Evolutionary conservation across 495 filamentous ascomycete genomes (phyloP).

Genomic region (Aspergillus avenaceus): DNA sequence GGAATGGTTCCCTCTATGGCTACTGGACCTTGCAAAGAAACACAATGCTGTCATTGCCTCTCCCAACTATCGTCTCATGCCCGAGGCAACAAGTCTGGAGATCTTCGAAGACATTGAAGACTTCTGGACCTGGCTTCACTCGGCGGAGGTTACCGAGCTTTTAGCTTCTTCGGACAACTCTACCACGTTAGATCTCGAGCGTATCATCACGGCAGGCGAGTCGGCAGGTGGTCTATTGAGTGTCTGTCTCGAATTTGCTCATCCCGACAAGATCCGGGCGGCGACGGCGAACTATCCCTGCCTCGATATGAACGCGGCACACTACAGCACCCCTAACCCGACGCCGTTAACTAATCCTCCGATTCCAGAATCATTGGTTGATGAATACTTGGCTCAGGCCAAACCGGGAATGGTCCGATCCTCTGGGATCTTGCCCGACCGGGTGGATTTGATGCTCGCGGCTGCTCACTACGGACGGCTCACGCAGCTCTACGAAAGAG

Average conservation of each 20-base stretch:
- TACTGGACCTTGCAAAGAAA: conserved; percentile 25
- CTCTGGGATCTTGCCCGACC: not conserved
- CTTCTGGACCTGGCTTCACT: conserved; percentile 49
- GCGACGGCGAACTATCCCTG: conserved; percentile 19
- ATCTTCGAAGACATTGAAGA: conserved; percentile 45
- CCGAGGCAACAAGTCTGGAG: conserved; percentile 43
- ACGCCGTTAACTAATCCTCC: conserved; percentile 2
- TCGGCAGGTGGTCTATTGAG: conserved; percentile 35
- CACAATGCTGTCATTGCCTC: conserved; percentile 38
- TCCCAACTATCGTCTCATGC: conserved; percentile 50
- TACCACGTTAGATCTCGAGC: conserved; percentile 21
- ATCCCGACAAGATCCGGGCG: conserved; percentile 20
- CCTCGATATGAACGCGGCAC: conserved; percentile 10
- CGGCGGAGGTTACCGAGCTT: conserved; percentile 9
- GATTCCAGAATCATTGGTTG: conserved; percentile 11
- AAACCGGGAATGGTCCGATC: conserved; percentile 12
- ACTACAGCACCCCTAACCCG: conserved; percentile 1
- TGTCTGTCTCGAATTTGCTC: conserved; percentile 21
- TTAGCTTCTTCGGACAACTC: conserved; percentile 14
- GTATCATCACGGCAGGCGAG: conserved; percentile 25
- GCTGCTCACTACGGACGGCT: conserved; percentile 14
- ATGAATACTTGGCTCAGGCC: conserved; percentile 5
- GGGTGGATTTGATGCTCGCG: conserved; percentile 16
- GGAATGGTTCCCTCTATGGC: conserved; percentile 29
- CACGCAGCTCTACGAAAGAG: conserved; percentile 13